These are phyloP conservation scores for Stachybotrys chlorohalonatus DNA, from an alignment of 2,329 filamentous ascomycete species.

Conservation along the genomic window DNA sequence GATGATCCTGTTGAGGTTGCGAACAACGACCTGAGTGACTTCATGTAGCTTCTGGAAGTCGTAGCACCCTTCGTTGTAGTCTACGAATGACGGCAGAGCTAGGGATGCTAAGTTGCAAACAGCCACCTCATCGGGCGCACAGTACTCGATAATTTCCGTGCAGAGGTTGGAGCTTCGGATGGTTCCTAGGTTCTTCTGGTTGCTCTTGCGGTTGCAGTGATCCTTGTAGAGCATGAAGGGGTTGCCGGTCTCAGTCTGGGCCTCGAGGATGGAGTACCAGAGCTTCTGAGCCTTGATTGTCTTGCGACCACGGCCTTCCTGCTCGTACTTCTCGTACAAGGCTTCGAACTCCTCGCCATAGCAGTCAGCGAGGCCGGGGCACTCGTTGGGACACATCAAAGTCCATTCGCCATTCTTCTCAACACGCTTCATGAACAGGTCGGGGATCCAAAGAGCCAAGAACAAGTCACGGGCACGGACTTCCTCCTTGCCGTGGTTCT, in stretches of 20 bases:
- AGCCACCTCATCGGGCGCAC: slow-evolving; percentile 91
- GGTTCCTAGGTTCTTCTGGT: slow-evolving; percentile 98
- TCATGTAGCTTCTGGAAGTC: slow-evolving; percentile 97
- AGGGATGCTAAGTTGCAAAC: slow-evolving; percentile 97
- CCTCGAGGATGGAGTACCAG: slow-evolving; percentile 97
- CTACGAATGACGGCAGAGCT: slow-evolving; percentile 82
- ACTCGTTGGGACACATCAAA: slow-evolving; percentile 96
- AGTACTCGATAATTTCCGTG: slow-evolving; percentile 98
- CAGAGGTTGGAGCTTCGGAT: slow-evolving; percentile 98
- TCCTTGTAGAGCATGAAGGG: slow-evolving; percentile 99
- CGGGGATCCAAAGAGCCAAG: slow-evolving; percentile 95
- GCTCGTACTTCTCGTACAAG: slow-evolving; percentile 88
- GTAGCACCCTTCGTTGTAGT: slow-evolving; percentile 75
- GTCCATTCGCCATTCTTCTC: slow-evolving; percentile 97
- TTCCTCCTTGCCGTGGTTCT: slow-evolving; percentile 99
- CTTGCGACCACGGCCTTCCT: slow-evolving; percentile 76
- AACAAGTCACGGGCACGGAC: slow-evolving; percentile 94
- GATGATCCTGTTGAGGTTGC: slow-evolving; percentile 96
- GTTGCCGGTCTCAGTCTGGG: slow-evolving; percentile 97
- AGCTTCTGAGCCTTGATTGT: slow-evolving; percentile 97
- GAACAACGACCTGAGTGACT: slow-evolving; percentile 83
- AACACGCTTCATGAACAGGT: slow-evolving; percentile 99
- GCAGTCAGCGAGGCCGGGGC: slow-evolving; percentile 86
- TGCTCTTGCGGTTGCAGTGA: slow-evolving; percentile 96
- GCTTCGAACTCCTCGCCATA: slow-evolving; percentile 97